phyloP scores from a whole-genome alignment of 2,329 filamentous ascomycete species.

The Colletotrichum neosansevieriae region DNA sequence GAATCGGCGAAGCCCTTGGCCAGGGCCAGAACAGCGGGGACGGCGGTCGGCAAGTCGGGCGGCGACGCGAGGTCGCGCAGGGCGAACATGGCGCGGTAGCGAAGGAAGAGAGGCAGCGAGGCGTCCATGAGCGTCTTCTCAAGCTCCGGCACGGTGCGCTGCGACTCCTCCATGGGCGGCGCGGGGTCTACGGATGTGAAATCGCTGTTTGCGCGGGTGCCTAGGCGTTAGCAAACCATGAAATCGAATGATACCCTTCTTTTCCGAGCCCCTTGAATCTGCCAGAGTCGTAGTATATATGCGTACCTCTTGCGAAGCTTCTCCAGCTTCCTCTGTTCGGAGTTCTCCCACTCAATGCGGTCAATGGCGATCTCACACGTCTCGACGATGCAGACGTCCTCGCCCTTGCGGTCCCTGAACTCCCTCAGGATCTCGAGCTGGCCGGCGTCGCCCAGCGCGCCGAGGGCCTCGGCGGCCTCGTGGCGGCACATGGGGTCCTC shows the following conservation, averaged over 20 bases:
- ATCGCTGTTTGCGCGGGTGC: conserved; percentile 69
- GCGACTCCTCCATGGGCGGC: conserved; percentile 82
- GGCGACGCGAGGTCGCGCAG: conserved; percentile 95
- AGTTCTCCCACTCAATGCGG: conserved; percentile 93
- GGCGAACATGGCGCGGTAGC: conserved; percentile 98
- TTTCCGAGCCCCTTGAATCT: neutral
- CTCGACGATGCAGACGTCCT: conserved; percentile 87
- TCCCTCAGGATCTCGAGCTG: conserved; percentile 80
- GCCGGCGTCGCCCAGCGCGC: conserved; percentile 81
- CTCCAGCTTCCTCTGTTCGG: conserved; percentile 77
- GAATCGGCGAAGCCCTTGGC: conserved; percentile 87
- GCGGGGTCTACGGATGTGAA: conserved; percentile 97
- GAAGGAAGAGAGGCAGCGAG: conserved; percentile 83
- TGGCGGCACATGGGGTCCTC: conserved; percentile 97
- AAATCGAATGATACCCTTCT: conserved; percentile 10
- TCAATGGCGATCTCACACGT: conserved; percentile 98
- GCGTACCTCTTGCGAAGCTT: conserved; percentile 83
- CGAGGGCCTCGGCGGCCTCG: conserved; percentile 94
- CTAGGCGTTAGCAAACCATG: conserved; percentile 31
- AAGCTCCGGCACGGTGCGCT: conserved; percentile 78
- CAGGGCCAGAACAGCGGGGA: conserved; percentile 87
- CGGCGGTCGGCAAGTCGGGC: conserved; percentile 88
- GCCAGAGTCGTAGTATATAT: neutral
- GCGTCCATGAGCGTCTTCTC: conserved; percentile 84
- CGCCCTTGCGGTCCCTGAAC: conserved; percentile 79